Percentiles rank a stretch among this genome's conserved stretches.
phyloP scores from a whole-genome alignment of 2,329 filamentous ascomycete species.

The Aurifilum marmelostoma region DNA sequence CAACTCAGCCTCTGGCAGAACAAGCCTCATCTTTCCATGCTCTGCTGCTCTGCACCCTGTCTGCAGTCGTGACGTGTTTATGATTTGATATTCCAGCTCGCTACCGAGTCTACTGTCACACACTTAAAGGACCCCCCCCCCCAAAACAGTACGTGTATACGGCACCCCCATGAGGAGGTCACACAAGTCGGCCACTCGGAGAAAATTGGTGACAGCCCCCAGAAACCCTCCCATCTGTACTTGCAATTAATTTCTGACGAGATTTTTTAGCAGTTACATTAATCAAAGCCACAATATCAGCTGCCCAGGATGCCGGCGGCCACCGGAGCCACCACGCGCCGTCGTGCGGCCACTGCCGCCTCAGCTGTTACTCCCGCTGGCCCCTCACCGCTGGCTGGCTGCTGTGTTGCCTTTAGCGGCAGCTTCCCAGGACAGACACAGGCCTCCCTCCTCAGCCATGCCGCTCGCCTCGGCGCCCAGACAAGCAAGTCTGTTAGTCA shows the following conservation, averaged over 20 bases:
- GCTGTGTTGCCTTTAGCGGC: constrained; percentile 61
- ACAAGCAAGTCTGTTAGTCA: constrained; percentile 52
- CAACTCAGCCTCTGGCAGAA: neutral
- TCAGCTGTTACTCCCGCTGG: constrained; percentile 27
- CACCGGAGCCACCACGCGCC: constrained; percentile 17
- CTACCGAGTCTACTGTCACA: neutral
- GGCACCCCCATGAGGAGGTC: too few species aligned
- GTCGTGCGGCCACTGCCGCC: constrained; percentile 26
- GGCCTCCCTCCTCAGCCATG: constrained; percentile 48
- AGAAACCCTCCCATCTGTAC: neutral
- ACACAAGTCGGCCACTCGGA: neutral
- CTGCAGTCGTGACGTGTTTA: neutral
- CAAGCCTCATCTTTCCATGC: neutral
- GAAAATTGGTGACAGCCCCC: neutral
- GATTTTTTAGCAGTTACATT: too few species aligned
- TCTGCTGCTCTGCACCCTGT: too few species aligned
- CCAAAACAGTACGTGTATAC: neutral
- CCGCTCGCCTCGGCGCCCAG: constrained; percentile 53
- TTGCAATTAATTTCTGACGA: neutral
- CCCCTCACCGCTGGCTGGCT: constrained; percentile 47
- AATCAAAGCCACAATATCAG: neutral
- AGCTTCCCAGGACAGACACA: constrained; percentile 61
- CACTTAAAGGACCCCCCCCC: neutral
- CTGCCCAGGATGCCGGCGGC: constrained; percentile 17
- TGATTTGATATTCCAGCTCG: neutral